Conservation (phyloP, 1,284 basidiomycete genomes). For the Sanghuangporus baumii region DNA sequence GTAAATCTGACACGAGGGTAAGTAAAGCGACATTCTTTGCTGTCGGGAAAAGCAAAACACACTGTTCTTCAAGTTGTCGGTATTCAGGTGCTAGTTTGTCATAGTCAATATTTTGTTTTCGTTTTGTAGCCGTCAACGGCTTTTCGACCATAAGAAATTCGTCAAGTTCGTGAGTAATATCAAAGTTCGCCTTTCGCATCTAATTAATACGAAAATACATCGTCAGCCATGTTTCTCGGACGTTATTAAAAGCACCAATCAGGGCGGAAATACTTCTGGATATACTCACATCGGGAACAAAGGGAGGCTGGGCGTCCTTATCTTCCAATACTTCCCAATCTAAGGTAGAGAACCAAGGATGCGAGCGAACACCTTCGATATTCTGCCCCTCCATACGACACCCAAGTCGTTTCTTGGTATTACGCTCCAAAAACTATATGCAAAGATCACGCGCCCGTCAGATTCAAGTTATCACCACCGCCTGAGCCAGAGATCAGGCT, state of each 20-base stretch:
- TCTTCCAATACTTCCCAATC: conserved; percentile 77
- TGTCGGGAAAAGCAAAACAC: conserved; percentile 25
- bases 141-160: conserved; percentile 96
- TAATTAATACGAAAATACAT: conserved; percentile 28
- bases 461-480: neutral
- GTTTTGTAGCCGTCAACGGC: conserved; percentile 88
- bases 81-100: conserved; percentile 87
- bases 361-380: conserved; percentile 69
- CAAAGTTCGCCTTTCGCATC: conserved; percentile 95
- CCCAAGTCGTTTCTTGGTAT: conserved; percentile 75
- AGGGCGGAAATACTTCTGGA: too few relatives aligned
- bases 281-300: conserved; percentile 80
- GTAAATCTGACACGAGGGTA: conserved; percentile 50
- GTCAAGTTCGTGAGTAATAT: conserved; percentile 94
- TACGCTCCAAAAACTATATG: conserved; percentile 77
- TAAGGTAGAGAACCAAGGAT: conserved; percentile 82
- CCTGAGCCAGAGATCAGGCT: conserved; percentile 17
- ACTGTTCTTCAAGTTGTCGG: conserved; percentile 92
- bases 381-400: conserved; percentile 63
- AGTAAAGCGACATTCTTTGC: neutral
- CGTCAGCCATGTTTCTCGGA: neutral
- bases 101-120: conserved; percentile 79
- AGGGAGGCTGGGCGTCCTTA: conserved; percentile 80
- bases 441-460: conserved; percentile 20
- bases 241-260: neutral